Evolutionary conservation across 2,329 filamentous ascomycete genomes (phyloP).

Genomic region (Diaporthe australafricana): DNA sequence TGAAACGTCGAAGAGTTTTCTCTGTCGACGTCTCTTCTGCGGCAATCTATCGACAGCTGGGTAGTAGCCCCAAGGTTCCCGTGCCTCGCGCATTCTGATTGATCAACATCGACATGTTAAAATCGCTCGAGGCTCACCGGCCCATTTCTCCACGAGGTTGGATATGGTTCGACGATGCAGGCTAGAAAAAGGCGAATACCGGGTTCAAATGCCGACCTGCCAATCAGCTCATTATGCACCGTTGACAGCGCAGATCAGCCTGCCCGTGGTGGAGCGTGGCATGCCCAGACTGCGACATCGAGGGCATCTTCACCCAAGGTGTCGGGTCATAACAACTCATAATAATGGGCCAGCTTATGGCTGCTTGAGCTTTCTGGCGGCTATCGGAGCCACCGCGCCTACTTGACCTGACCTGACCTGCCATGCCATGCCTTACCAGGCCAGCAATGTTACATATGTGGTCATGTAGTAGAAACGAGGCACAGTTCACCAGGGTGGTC

Average conservation of each 20-base stretch:
- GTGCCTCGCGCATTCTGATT: background rate
- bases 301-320: conserved; percentile 21
- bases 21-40: background rate
- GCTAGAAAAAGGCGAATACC: conserved; percentile 6
- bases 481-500: background rate
- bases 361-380: background rate
- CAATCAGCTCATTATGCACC: conserved; percentile 16
- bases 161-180: background rate
- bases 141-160: background rate
- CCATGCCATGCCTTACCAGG: background rate
- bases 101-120: background rate
- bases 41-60: background rate
- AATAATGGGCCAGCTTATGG: background rate
- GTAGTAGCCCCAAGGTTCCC: background rate
- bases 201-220: conserved; percentile 29
- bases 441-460: conserved; percentile 7
- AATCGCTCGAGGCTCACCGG: background rate
- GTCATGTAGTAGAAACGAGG: background rate
- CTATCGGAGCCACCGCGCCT: background rate
- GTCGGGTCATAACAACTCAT: conserved; percentile 19
- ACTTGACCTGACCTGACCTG: too few relatives aligned
- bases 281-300: conserved; percentile 2
- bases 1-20: background rate
- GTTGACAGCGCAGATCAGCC: conserved; percentile 26
- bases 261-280: background rate